Evolutionary conservation across 345 rosid genomes (phyloP).

Genomic region (Moringa oleifera): DNA sequence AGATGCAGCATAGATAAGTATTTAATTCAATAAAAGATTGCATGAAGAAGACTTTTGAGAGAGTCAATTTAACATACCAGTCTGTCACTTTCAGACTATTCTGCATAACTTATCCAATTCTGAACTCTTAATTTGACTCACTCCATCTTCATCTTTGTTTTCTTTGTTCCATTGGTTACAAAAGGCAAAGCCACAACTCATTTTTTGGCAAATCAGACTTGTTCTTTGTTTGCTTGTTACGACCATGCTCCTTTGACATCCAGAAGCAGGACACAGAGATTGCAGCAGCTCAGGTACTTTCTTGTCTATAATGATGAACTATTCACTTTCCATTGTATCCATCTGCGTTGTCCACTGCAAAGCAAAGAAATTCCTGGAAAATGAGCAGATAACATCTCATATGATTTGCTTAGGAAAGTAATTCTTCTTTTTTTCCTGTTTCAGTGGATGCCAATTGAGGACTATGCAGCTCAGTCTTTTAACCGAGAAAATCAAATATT

Average conservation of each 20-base stretch:
- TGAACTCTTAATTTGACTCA: too few relatives aligned
- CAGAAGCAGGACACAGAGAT: constrained; percentile 52
- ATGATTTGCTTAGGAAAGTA: neutral
- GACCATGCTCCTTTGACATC: constrained; percentile 38
- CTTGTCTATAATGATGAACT: neutral
- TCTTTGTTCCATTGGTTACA: neutral
- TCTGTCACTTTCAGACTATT: too few relatives aligned
- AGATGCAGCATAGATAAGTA: too few relatives aligned
- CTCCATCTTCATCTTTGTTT: too few relatives aligned
- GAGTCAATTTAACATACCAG: too few relatives aligned
- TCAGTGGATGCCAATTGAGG: constrained; percentile 74
- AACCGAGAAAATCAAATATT: constrained; percentile 35
- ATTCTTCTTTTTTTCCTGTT: neutral
- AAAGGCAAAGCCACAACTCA: constrained; percentile 55
- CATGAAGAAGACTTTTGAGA: too few relatives aligned
- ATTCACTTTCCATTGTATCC: neutral
- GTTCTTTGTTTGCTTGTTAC: constrained; percentile 51
- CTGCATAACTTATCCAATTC: too few relatives aligned
- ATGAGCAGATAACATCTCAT: neutral
- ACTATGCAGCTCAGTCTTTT: constrained; percentile 58
- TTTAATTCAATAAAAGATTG: too few relatives aligned
- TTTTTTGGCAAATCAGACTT: constrained; percentile 55
- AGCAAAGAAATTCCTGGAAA: neutral
- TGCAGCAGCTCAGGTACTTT: constrained; percentile 48
- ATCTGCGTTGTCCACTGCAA: neutral